Conservation (phyloP, 1,284 basidiomycete species). For the Irpex lacteus region DNA sequence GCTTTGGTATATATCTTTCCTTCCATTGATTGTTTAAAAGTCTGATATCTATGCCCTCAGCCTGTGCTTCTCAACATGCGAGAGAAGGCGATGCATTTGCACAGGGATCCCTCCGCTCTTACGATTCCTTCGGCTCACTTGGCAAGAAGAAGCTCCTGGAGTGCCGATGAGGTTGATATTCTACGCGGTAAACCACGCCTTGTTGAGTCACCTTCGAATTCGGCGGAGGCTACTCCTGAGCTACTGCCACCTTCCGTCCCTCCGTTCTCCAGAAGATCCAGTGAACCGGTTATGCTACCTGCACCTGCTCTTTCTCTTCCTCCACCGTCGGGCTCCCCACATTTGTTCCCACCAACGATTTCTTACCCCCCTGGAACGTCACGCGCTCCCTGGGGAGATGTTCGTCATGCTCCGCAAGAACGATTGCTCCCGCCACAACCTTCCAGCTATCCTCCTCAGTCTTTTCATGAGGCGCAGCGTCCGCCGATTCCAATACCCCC, state of each 20-base stretch:
- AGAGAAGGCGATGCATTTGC: slow-evolving; percentile 9
- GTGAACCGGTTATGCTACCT: background rate
- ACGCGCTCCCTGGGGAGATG: background rate
- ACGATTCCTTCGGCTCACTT: background rate
- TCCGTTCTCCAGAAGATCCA: background rate
- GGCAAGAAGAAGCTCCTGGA: background rate
- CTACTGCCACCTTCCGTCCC: background rate
- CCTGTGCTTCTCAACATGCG: slow-evolving; percentile 12
- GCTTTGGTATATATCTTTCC: slow-evolving; percentile 20
- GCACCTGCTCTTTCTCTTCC: background rate
- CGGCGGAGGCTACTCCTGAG: background rate
- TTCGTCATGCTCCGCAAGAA: background rate
- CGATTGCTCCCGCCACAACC: background rate
- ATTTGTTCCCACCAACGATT: background rate
- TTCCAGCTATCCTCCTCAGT: background rate
- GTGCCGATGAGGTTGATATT: background rate
- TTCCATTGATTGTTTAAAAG: background rate
- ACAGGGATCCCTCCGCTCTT: slow-evolving; percentile 1
- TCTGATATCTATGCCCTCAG: slow-evolving; percentile 6
- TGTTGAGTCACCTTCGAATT: background rate
- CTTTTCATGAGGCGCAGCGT: background rate
- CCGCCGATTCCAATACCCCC: background rate
- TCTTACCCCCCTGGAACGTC: background rate
- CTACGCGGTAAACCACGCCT: background rate
- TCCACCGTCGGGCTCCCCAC: background rate